A percentile compares a stretch with the other conserved stretches of the same genome.
Conservation (phyloP, 495 filamentous ascomycete species). For the Thermothielavioides terrestris region DNA sequence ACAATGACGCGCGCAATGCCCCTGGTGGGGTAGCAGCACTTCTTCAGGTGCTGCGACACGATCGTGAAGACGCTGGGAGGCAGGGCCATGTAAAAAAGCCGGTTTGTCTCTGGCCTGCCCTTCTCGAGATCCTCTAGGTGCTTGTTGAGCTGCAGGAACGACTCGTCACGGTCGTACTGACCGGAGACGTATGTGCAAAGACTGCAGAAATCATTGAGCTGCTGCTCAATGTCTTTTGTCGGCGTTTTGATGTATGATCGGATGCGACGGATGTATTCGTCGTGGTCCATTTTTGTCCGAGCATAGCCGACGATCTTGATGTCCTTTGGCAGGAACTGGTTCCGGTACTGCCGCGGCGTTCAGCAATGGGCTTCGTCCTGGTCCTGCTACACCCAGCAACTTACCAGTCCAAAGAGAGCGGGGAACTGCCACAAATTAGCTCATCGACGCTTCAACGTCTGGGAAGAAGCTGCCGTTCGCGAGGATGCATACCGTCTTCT, state of each 20-base stretch:
- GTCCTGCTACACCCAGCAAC: slow-evolving; percentile 29
- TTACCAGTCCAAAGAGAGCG: slow-evolving; percentile 94
- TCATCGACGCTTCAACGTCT: slow-evolving; percentile 13
- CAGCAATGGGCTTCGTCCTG: slow-evolving; percentile 14
- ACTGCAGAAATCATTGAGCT: slow-evolving; percentile 78
- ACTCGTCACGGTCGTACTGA: slow-evolving; percentile 95
- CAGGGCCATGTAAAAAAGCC: slow-evolving; percentile 98
- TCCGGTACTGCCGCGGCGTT: slow-evolving; percentile 63
- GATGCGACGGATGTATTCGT: slow-evolving; percentile 86
- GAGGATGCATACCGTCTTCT: slow-evolving; percentile 77
- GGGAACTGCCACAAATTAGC: slow-evolving; percentile 62
- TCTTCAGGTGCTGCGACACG: slow-evolving; percentile 93
- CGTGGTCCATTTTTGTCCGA: slow-evolving; percentile 97
- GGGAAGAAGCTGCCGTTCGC: slow-evolving; percentile 1
- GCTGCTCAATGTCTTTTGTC: slow-evolving; percentile 94
- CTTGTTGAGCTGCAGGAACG: slow-evolving; percentile 78
- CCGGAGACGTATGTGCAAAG: slow-evolving; percentile 90
- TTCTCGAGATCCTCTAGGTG: slow-evolving; percentile 86
- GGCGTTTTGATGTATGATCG: slow-evolving; percentile 98
- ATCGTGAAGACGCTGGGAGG: slow-evolving; percentile 97
- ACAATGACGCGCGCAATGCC: slow-evolving; percentile 94
- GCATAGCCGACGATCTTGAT: slow-evolving; percentile 99
- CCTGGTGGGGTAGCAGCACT: slow-evolving; percentile 83
- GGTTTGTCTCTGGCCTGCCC: slow-evolving; percentile 71
- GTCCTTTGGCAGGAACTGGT: slow-evolving; percentile 96